Base-by-base conservation (phyloP, 441 rosid species). In the Pelargonium cotyledonis region DNA sequence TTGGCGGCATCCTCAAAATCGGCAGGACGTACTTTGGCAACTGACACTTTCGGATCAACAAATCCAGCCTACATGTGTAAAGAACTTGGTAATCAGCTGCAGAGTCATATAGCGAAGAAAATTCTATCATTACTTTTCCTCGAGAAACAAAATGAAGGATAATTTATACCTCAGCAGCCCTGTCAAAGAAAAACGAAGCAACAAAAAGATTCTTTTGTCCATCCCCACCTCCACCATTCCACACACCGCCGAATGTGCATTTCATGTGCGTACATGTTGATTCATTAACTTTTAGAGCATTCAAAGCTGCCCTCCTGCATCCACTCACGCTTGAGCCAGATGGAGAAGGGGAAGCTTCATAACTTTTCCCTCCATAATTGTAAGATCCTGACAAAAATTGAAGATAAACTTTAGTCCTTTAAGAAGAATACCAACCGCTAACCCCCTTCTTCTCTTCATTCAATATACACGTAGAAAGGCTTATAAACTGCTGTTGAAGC, bases 161-260 rank as follows among this genome's bases (percentile, higher is more conserved):
- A 46, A 63, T 66, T 53, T 53, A 53, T 83, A 95, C 98, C 99
- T 92, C 90, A 47, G 97, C 96, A 72, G 99, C 99, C 79, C 97
- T 82, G 82, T 95, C 99, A 67, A 81, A 95, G 88, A 92, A 95
- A 77, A 95, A 95, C 0, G 99, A 95, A 49, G 98, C 98, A 11
- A 92, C 95, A 69, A 95, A 90, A 69, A 92, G 76, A 55, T 89
- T 85, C 79, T 86, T 92, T 67, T 90, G 96, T 68, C 99, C 99
- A 82, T 89, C 97, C 66, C 99, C 97, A 10, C 97, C 97, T 68
- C 99, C 99, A 38, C 99, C 99, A 53, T 91, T 95, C 99, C 99
- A 95, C 31, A 95, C 76, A 53, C 99, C 99, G 49, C 96, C 96
- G 49, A 95, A 95, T 65, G 97, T 84, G 82, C 99, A 95, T 79